Evolutionary conservation across 768 basidiomycete species (phyloP).

Genomic region (Pholiota molesta): DNA sequence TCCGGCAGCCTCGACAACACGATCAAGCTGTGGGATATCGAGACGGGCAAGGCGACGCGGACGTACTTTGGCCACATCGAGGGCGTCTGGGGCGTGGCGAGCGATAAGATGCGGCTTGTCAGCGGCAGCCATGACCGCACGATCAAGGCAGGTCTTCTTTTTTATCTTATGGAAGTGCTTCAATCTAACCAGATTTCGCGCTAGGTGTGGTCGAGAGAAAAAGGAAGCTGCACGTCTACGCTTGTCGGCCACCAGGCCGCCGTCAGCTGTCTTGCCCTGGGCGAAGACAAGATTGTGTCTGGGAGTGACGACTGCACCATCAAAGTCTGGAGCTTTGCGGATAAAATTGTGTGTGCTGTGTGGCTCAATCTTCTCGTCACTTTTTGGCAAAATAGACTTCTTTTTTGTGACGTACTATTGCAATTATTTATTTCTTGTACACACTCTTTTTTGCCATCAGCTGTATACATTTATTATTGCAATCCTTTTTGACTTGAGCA

Average conservation of each 20-base stretch:
- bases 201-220: slow-evolving; percentile 93
- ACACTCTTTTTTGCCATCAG: not conserved
- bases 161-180: slow-evolving; percentile 4
- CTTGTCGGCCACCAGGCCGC: slow-evolving; percentile 94
- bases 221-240: slow-evolving; percentile 84
- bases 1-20: slow-evolving; percentile 95
- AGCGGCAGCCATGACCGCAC: slow-evolving; percentile 95
- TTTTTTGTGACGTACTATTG: too few species aligned
- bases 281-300: slow-evolving; percentile 96
- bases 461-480: not conserved
- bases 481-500: too few species aligned
- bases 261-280: slow-evolving; percentile 86
- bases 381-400: too few species aligned
- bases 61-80: slow-evolving; percentile 98
- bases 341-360: slow-evolving; percentile 24
- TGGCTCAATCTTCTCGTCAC: not conserved
- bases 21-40: slow-evolving; percentile 95
- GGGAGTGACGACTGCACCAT: slow-evolving; percentile 92
- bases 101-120: slow-evolving; percentile 88
- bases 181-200: slow-evolving; percentile 12
- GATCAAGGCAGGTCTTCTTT: slow-evolving; percentile 74
- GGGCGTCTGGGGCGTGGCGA: slow-evolving; percentile 95
- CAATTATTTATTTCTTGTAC: not conserved
- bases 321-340: slow-evolving; percentile 78
- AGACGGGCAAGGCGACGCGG: slow-evolving; percentile 71